Base-by-base conservation (phyloP, 805 yeast species). In the Zygosaccharomyces siamensis region DNA sequence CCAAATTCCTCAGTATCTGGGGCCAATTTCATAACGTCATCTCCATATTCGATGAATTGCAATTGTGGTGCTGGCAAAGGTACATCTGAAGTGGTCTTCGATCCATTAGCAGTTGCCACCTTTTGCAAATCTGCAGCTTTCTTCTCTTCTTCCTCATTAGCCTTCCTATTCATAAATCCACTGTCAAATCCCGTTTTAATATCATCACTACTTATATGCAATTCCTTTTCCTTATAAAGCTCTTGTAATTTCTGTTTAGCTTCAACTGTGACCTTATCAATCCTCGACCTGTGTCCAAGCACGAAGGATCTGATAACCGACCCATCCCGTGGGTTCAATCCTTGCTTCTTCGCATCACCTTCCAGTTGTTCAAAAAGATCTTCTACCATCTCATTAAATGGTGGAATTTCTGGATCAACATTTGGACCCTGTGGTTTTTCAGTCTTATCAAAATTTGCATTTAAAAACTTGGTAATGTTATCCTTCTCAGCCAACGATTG, bases 331-430 rank as follows among this genome's bases (percentile, higher is more conserved):
- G 63, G 63, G 45, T 78, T 77, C 24, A 72, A 71, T 18, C 74
- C 76, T 36, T 68, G 78, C 52, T 74, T 75, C 44, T 66, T 67
- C 18, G 79, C 66, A 58, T 88, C 93, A 14, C 74, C 77, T 41
- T 74, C 78, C 54, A 90, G 73, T 63, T 89, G 96, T n/a, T 77
- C 77, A 57, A 92, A 78, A 58, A 95, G 74, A 64, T 89, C 95
- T 64, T 86, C 95, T 43, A 92, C 81, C 97, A 92, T 90, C 61
- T 89, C 97, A 62, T 84, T 86, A 63, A 87, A 90, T 2, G 89
- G 78, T 20, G 89, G 69, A 69, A 72, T 66, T 69, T 75, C 65
- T 53, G 69, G 69, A 61, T 76, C 69, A 60, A 69, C 77, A 27
- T 69, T 70, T 11, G 66, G 70, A 3, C 70, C 71, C 16, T 51